Evolutionary conservation across 106 monocot species (phyloP).

Genomic region (Iris macrosiphon): DNA sequence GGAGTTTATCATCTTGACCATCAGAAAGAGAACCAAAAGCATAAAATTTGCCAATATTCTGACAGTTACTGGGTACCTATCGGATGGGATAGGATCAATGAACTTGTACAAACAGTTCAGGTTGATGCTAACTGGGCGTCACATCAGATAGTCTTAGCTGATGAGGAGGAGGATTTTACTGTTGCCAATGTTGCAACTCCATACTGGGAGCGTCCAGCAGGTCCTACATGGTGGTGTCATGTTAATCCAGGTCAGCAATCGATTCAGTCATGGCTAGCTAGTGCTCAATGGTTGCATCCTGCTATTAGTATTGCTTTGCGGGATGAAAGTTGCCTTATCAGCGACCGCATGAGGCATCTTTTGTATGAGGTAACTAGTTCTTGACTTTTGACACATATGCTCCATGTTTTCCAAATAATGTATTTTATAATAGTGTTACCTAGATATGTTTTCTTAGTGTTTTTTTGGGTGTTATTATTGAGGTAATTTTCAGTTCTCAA

Average conservation of each 20-base stretch:
- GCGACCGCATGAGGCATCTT: constrained; percentile 92
- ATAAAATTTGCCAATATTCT: not conserved
- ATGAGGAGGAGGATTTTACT: constrained; percentile 64
- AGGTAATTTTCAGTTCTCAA: too few species aligned
- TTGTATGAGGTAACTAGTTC: constrained; percentile 73
- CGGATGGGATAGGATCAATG: constrained; percentile 85
- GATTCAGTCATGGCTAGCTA: constrained; percentile 58
- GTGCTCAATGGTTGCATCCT: constrained; percentile 87
- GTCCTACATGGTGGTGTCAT: constrained; percentile 98
- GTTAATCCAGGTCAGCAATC: constrained; percentile 47
- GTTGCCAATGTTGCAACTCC: constrained; percentile 83
- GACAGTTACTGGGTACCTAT: constrained; percentile 81
- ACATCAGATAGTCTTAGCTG: constrained; percentile 33
- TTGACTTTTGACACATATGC: not conserved
- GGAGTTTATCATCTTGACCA: constrained; percentile 12
- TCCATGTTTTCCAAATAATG: too few species aligned
- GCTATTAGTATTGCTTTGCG: constrained; percentile 75
- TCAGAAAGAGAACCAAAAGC: constrained; percentile 8
- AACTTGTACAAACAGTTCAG: constrained; percentile 68
- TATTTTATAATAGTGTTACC: too few species aligned
- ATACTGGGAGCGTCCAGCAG: constrained; percentile 82
- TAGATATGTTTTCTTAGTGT: not conserved
- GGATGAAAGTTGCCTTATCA: constrained; percentile 84
- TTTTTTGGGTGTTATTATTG: not conserved
- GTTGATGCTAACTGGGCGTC: constrained; percentile 47